Evolutionary conservation across 2,329 filamentous ascomycete species (phyloP).

Genomic region (Trichophyton mentagrophytes): DNA sequence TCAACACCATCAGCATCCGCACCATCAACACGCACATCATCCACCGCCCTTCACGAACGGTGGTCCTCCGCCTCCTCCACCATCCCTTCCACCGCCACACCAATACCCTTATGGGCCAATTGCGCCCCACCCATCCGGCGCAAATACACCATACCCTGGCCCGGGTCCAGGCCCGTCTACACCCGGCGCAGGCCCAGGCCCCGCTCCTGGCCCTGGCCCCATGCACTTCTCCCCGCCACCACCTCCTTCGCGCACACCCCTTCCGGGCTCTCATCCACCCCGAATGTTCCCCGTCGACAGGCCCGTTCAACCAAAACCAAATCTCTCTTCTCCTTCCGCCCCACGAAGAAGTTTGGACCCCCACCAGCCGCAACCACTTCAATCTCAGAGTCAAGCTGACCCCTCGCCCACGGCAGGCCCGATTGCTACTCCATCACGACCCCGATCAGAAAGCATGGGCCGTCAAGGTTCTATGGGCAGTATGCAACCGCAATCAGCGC

Average conservation of each 20-base stretch:
- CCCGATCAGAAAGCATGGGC: slow-evolving; percentile 17
- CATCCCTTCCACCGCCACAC: slow-evolving; percentile 24
- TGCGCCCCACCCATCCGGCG: slow-evolving; percentile 16
- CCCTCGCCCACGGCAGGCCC: not conserved
- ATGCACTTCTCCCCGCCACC: slow-evolving; percentile 27
- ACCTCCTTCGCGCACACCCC: slow-evolving; percentile 19
- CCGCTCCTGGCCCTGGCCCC: slow-evolving; percentile 13
- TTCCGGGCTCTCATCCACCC: slow-evolving; percentile 24
- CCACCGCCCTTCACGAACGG: slow-evolving; percentile 23
- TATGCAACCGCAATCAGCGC: slow-evolving; percentile 8
- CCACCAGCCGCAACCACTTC: slow-evolving; percentile 22
- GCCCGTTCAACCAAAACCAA: slow-evolving; percentile 21
- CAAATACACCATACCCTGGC: slow-evolving; percentile 17
- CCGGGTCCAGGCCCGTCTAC: slow-evolving; percentile 29
- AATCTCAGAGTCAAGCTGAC: slow-evolving; percentile 13
- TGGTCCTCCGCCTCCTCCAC: slow-evolving; percentile 15
- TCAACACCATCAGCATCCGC: too few relatives aligned
- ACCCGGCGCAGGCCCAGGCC: slow-evolving; percentile 5
- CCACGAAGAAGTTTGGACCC: slow-evolving; percentile 24
- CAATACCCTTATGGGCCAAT: slow-evolving; percentile 29
- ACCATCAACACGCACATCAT: slow-evolving; percentile 9
- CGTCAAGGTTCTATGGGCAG: not conserved
- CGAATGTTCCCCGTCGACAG: slow-evolving; percentile 30
- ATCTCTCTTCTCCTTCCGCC: slow-evolving; percentile 26
- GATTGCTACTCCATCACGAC: slow-evolving; percentile 7